These are phyloP conservation scores for Asterophora parasitica DNA, from an alignment of 768 basidiomycete genomes.

Conservation along the genomic window DNA sequence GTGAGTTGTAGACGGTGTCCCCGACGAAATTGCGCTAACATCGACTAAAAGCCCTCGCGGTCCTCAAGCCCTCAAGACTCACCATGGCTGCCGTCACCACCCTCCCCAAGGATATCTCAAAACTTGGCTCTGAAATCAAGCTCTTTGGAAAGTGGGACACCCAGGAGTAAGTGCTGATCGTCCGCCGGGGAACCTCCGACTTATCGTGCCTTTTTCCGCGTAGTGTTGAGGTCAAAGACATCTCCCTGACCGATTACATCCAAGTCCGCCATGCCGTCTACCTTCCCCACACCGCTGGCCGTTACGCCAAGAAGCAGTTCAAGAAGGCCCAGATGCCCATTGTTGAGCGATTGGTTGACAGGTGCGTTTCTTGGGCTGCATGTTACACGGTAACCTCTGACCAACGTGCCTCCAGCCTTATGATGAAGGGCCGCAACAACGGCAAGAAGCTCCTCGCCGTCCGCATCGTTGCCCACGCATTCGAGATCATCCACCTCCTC, in stretches of 20 bases:
- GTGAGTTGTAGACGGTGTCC: slow-evolving; percentile 28
- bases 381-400: neutral
- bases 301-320: slow-evolving; percentile 99
- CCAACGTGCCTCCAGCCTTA: slow-evolving; percentile 54
- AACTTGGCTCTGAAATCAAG: slow-evolving; percentile 82
- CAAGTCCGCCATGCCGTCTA: slow-evolving; percentile 98
- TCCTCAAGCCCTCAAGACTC: slow-evolving; percentile 32
- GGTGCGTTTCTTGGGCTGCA: slow-evolving; percentile 43
- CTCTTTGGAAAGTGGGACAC: slow-evolving; percentile 99
- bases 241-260: slow-evolving; percentile 98
- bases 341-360: slow-evolving; percentile 98
- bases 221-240: slow-evolving; percentile 98
- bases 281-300: slow-evolving; percentile 97
- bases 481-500: slow-evolving; percentile 99
- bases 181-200: neutral
- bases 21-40: slow-evolving; percentile 26
- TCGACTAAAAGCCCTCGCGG: slow-evolving; percentile 20
- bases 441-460: slow-evolving; percentile 99
- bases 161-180: slow-evolving; percentile 67
- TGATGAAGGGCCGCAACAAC: slow-evolving; percentile 99
- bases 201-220: neutral
- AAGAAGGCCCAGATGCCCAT: slow-evolving; percentile 99
- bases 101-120: slow-evolving; percentile 80
- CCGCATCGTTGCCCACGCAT: slow-evolving; percentile 98
- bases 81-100: slow-evolving; percentile 66